Evolutionary conservation across 2,329 filamentous ascomycete species (phyloP), one percentile per base, ranked within the genome.

Genomic region (Botryotinia calthae): DNA sequence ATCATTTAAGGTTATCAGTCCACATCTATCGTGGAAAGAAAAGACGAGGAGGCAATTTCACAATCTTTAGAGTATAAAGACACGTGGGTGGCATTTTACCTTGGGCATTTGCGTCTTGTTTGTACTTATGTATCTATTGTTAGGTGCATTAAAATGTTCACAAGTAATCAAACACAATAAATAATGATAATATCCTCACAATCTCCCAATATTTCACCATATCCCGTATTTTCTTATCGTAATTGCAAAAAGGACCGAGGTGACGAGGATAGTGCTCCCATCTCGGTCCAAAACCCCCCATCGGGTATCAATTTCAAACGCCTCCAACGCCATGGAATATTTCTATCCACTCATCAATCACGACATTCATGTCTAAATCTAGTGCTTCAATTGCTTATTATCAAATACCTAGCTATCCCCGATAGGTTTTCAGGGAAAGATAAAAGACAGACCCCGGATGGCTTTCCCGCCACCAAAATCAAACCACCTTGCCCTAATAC

Each of bases 281-380:
- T 40, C 64, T 67, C 46, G 64, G 64, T 54, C 25, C 16, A 54
- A 28, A 12, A 28, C 6, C 4, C 64, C 46, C 64, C 16, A 54
- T 67, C 34, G 31, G 64, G 46, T 67, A 67, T 54, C 46, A 54
- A 67, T 67, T 54, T n/a, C n/a, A 20, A 28, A 40, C 28, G 42
- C 28, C 63, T 65, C 28, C 6, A 34, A 22, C 4, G 46, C 34
- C 46, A 31, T 9, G 7, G 34, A 65, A 20, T 20, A n/a, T 14
- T 54, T n/a, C 9, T n/a, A 54, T 54, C 46, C 46, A 67, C 46
- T 67, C 46, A 67, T 54, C 16, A n/a, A 54, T 54, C 64, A 67
- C 46, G 31, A 40, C 46, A 67, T 67, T 42, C 16, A 40, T 7
- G 5, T 67, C n/a, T 40, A 51, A 66, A 66, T 66, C 44, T 25